phyloP scores from a whole-genome alignment of 805 yeast species.

The Komagataella populi region DNA sequence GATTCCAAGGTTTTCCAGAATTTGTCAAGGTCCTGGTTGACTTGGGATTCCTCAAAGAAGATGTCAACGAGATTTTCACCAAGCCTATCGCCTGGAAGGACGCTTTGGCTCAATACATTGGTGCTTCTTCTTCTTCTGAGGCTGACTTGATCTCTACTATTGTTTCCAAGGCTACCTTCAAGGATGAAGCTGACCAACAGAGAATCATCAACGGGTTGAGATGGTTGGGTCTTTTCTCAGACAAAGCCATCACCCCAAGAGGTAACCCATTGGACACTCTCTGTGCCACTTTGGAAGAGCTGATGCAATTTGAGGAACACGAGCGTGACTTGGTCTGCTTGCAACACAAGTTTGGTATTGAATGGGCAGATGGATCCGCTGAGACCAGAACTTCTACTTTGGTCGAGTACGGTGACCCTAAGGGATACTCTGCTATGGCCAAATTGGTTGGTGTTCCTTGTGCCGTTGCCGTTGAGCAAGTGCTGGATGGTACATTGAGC shows the following conservation, averaged over 20 bases:
- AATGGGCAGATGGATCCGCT: conserved; percentile 84
- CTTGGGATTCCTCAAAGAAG: conserved; percentile 82
- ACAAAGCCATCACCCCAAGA: conserved; percentile 65
- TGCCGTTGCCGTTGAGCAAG: conserved; percentile 85
- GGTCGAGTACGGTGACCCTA: conserved; percentile 85
- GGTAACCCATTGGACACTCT: conserved; percentile 92
- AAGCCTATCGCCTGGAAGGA: conserved; percentile 70
- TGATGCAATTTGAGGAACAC: conserved; percentile 91
- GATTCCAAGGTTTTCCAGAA: conserved; percentile 98
- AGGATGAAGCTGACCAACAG: conserved; percentile 67
- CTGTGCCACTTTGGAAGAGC: conserved; percentile 89
- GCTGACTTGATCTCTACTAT: conserved; percentile 67
- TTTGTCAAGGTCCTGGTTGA: conserved; percentile 92
- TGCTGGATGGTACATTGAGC: conserved; percentile 65
- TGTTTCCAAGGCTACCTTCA: conserved; percentile 66
- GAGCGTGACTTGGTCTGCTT: conserved; percentile 92
- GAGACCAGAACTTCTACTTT: conserved; percentile 93
- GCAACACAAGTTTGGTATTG: conserved; percentile 97
- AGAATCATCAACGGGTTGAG: conserved; percentile 79
- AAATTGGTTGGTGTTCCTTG: conserved; percentile 97
- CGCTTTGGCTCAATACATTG: conserved; percentile 64
- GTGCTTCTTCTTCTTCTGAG: conserved; percentile 57
- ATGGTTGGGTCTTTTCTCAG: conserved; percentile 91
- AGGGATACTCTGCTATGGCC: conserved; percentile 97
- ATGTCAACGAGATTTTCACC: conserved; percentile 43